Evolutionary conservation across 108 stramenopile genomes (phyloP).

Genomic region (Seminavis robusta): DNA sequence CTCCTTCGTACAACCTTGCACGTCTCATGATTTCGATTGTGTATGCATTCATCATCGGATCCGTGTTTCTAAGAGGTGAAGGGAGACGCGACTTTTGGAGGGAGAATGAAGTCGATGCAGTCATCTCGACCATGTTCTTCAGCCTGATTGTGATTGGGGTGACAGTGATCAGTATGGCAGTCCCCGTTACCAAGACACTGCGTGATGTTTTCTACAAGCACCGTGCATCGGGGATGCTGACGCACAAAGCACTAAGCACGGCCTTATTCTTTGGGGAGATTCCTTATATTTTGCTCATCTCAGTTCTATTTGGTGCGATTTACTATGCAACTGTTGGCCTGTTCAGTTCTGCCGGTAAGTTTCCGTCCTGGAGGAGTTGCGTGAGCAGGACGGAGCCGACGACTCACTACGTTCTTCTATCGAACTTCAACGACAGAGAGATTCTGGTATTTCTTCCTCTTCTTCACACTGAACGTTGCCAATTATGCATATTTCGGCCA

Average conservation of each 20-base stretch:
- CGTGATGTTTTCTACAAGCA: slow-evolving; percentile 61
- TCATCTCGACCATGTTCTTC: slow-evolving; percentile 44
- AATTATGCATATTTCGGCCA: slow-evolving; percentile 38
- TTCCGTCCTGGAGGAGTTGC: no score
- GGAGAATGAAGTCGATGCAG: slow-evolving; percentile 24
- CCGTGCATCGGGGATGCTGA: slow-evolving; percentile 36
- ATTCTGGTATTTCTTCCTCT: no score
- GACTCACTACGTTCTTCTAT: no score
- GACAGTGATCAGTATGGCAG: slow-evolving; percentile 25
- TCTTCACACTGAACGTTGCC: slow-evolving; percentile 38
- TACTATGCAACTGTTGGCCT: no score
- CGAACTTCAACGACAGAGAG: no score
- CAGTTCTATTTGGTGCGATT: no score
- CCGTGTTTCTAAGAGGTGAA: slow-evolving; percentile 28
- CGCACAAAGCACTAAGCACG: no score
- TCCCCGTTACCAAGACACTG: slow-evolving; percentile 43
- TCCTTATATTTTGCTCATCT: no score
- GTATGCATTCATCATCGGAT: slow-evolving; percentile 25
- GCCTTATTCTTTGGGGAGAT: no score
- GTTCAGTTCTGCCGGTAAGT: no score
- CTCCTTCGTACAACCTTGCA: slow-evolving; percentile 38
- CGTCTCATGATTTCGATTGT: slow-evolving; percentile 14
- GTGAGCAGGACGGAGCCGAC: no score
- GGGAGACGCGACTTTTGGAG: no score
- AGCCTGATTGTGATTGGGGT: slow-evolving; percentile 45